Evolutionary conservation across 306 rosid genomes (phyloP), one percentile per base, ranked within the genome.

Genomic region (Ziziphus jujuba): DNA sequence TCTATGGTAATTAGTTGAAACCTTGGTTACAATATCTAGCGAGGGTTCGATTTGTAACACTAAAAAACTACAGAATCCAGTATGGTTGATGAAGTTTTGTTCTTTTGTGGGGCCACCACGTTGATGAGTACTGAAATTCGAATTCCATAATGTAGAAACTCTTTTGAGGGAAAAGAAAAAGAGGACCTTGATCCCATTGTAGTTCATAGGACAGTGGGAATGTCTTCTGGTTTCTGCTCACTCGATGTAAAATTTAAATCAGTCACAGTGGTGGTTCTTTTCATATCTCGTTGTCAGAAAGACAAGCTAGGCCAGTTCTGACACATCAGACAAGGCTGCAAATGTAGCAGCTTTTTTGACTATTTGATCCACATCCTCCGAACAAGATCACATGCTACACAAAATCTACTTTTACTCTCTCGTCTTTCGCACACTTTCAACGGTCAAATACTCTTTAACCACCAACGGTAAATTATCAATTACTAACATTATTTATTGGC

Each of bases 271-370:
- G 45, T 10, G 45, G 3, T 21, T 66, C 36, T 28, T 57, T 6
- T 20, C 22, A 56, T 3, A 25, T 5, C 9, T 16, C 59, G 2
- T 4, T 6, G 63, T 19, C 28, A 38, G 15, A 54, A 16, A 33
- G 60, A 47, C 59, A n/a, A n/a, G n/a, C n/a, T n/a, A n/a, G n/a
- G n/a, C n/a, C 14, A 10, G 14, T 31, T n/a, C 45, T 40, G 45
- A 40, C 45, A 38, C 44, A 40, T 40, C 60, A 75, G 77, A 64
- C 74, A 74, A 50, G 40, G 40, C 59, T 45, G 24, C 48, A 11
- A 9, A 55, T 14, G 14, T 4, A 7, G 12, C 79, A 73, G 61
- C 81, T 65, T 76, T 78, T 58, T 79, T 79, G 77, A 76, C 80
- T 55, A 38, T 55, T 15, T 5, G 16, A 31, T 13, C 1, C 36